Conservation (phyloP, 192 early-diverging fungal species). For the Allomyces macrogynus region DNA sequence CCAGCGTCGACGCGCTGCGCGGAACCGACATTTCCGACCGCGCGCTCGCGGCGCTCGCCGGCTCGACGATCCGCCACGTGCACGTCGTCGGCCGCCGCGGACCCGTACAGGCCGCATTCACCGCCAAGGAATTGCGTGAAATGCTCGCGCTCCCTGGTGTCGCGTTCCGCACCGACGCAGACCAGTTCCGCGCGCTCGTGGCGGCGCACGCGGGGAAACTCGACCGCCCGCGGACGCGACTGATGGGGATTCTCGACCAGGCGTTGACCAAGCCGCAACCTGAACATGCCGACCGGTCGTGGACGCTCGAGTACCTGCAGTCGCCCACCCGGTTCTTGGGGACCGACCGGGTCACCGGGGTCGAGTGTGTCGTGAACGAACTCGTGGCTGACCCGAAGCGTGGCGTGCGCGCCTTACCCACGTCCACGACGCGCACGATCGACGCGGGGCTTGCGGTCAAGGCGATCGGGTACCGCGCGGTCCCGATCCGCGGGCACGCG, state of each 20-base stretch:
- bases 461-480: slow-evolving; percentile 74
- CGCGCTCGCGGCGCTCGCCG: slow-evolving; percentile 41
- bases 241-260: slow-evolving; percentile 56
- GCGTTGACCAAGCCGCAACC: no score
- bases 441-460: slow-evolving; percentile 48
- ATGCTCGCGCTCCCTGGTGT: slow-evolving; percentile 55
- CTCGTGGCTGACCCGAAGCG: slow-evolving; percentile 29
- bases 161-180: slow-evolving; percentile 37
- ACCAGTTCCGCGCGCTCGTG: slow-evolving; percentile 25
- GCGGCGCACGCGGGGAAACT: slow-evolving; percentile 6
- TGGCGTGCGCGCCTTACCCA: slow-evolving; percentile 29
- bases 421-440: slow-evolving; percentile 31
- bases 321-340: slow-evolving; percentile 13
- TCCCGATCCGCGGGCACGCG: slow-evolving; percentile 42
- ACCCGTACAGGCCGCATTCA: slow-evolving; percentile 76
- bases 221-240: slow-evolving; percentile 51
- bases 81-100: slow-evolving; percentile 79
- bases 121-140: slow-evolving; percentile 87
- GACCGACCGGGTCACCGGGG: slow-evolving; percentile 4
- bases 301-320: slow-evolving; percentile 48
- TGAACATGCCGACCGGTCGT: slow-evolving; percentile 23
- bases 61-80: slow-evolving; percentile 58
- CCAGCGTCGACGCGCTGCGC: slow-evolving; percentile 40
- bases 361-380: slow-evolving; percentile 41
- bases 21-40: slow-evolving; percentile 69